Percentiles rank a stretch among this genome's conserved stretches.
Evolutionary conservation across 768 basidiomycete genomes (phyloP).

Genomic region (Coprinellus aureogranulatus): DNA sequence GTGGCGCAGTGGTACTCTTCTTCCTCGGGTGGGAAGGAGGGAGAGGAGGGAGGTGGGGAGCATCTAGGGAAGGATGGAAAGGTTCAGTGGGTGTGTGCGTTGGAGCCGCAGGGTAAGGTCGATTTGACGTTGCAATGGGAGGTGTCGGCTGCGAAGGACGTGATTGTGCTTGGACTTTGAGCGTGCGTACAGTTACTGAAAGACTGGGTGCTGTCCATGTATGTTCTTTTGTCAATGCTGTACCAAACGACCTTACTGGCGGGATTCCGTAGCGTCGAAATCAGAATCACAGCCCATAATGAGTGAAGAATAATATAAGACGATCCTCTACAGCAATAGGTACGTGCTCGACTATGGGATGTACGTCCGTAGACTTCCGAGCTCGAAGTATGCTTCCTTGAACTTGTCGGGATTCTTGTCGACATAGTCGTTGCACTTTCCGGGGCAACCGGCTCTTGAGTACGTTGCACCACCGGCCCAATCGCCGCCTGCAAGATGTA

Average conservation of each 20-base stretch:
- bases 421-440: slow-evolving; percentile 55
- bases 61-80: slow-evolving; percentile 31
- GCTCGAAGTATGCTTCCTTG: slow-evolving; percentile 64
- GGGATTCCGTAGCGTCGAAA: too few species aligned
- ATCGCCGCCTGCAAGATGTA: slow-evolving; percentile 38
- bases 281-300: too few species aligned
- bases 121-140: slow-evolving; percentile 39
- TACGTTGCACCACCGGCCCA: slow-evolving; percentile 56
- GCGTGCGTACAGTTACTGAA: too few species aligned
- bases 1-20: slow-evolving; percentile 40
- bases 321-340: too few species aligned
- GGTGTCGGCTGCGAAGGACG: too few species aligned
- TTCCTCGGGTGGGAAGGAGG: slow-evolving; percentile 28
- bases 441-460: slow-evolving; percentile 42
- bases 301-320: too few species aligned
- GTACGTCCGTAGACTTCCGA: slow-evolving; percentile 46
- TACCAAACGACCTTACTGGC: too few species aligned
- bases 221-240: too few species aligned
- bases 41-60: slow-evolving; percentile 23
- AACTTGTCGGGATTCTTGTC: slow-evolving; percentile 63
- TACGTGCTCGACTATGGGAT: too few species aligned
- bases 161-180: too few species aligned
- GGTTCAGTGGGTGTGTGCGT: slow-evolving; percentile 29
- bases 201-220: too few species aligned
- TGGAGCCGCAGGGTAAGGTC: slow-evolving; percentile 29